Evolutionary conservation across 2,329 filamentous ascomycete species (phyloP), one percentile per base, ranked within the genome.

Genomic region (Drechslerella dactyloides): DNA sequence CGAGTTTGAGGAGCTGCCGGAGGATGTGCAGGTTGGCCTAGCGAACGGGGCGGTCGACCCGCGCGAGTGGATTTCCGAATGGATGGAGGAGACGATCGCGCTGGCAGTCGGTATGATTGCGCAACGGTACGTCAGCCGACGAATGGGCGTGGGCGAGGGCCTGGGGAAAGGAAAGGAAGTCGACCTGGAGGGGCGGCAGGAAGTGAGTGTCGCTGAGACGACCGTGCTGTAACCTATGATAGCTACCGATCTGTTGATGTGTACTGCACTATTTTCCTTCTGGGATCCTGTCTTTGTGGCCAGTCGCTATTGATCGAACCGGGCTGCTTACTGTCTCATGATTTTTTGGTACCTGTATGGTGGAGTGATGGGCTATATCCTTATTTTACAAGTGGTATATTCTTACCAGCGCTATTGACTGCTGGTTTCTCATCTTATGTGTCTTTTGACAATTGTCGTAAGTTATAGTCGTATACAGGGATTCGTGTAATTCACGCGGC

Each of bases 11-110:
- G 79, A 78, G n/a, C 80, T 93, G 35, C 93, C 94, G 0, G 89
- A 91, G 27, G 91, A 93, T 77, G 97, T 99, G 76, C 84, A 86
- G 21, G 90, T 93, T 75, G 96, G 97, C 74, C 86, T 99, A 55
- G 82, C 85, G 63, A 83, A 81, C 57, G 87, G 87, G 15, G 87
- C 86, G 8, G 91, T 97, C 1, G 94, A 99, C 78, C 94, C 94
- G 0, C 85, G 94, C 66, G 94, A 99, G 80, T 99, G 94, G 94
- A 90, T 96, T 40, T 90, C 93, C 1, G 94, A 97, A 80, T 99
- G 94, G 94, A 85, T 99, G 52, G 93, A 97, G 81, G 93, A 97
- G 81, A 82, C 88, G 0, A 83, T 99, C 33, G 87, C 84, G 44
- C 82, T 97, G 54, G 86, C 87, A 2, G 86, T 96, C 0, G 93